These are phyloP conservation scores for Lactarius deliciosus DNA, from an alignment of 768 basidiomycete species.

Conservation along the genomic window DNA sequence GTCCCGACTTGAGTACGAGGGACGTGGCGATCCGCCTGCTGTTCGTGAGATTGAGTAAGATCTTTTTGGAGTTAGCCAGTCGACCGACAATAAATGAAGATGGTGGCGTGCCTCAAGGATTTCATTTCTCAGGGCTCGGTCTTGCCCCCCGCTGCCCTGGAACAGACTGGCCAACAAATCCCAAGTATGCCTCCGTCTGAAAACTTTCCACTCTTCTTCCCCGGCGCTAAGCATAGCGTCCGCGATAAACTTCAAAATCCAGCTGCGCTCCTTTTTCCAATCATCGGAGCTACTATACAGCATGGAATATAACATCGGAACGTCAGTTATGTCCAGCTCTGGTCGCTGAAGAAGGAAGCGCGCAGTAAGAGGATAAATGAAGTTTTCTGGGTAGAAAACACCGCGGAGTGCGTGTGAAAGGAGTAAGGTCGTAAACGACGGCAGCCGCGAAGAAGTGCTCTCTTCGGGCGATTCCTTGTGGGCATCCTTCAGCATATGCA, in stretches of 20 bases:
- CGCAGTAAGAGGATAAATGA: constrained; percentile 83
- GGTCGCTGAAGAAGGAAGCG: constrained; percentile 90
- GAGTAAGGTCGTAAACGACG: constrained; percentile 77
- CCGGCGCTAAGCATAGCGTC: constrained; percentile 67
- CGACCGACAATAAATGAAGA: neutral
- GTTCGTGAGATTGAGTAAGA: constrained; percentile 72
- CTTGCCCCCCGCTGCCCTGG: constrained; percentile 61
- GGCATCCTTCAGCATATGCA: constrained; percentile 62
- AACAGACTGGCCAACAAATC: constrained; percentile 82
- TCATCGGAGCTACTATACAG: constrained; percentile 76
- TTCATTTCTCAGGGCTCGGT: constrained; percentile 50
- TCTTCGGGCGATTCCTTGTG: constrained; percentile 44
- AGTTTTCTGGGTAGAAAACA: constrained; percentile 84
- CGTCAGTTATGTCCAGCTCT: constrained; percentile 73
- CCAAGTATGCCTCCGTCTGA: constrained; percentile 85
- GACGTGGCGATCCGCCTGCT: constrained; percentile 68
- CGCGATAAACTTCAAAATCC: constrained; percentile 81
- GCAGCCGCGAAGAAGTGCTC: constrained; percentile 54
- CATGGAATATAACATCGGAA: constrained; percentile 89
- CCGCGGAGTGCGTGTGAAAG: constrained; percentile 78
- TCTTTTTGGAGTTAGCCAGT: constrained; percentile 41
- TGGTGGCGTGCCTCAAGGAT: constrained; percentile 61
- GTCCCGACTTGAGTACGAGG: constrained; percentile 65
- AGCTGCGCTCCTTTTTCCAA: constrained; percentile 85
- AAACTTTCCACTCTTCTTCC: constrained; percentile 74